phyloP scores from a whole-genome alignment of 805 yeast genomes.

The Lipomyces lipofer region DNA sequence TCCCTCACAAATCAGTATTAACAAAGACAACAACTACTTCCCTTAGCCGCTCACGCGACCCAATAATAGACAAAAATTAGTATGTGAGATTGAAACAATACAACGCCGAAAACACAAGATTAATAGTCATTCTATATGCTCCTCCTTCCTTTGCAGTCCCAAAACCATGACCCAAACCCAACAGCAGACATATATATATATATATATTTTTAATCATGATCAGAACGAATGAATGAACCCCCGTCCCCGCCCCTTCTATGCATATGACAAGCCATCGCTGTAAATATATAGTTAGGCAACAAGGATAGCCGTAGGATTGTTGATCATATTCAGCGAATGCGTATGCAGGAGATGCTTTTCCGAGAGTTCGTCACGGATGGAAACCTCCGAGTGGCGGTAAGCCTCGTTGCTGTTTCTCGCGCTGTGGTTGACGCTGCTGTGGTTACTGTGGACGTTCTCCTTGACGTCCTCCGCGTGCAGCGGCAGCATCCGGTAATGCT shows the following conservation, averaged over 20 bases:
- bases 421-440: background rate
- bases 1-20: no score
- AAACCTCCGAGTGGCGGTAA: constrained; percentile 10
- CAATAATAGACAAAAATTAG: no score
- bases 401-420: constrained; percentile 12
- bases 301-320: constrained; percentile 7
- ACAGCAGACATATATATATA: no score
- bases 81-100: no score
- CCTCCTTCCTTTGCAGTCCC: no score
- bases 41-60: no score
- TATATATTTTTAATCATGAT: no score
- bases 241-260: background rate
- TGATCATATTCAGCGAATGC: constrained; percentile 4
- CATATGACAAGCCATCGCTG: background rate
- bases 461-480: constrained; percentile 16
- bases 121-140: no score
- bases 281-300: constrained; percentile 13
- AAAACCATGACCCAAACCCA: no score
- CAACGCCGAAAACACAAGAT: no score
- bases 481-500: constrained; percentile 13
- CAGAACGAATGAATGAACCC: no score
- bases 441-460: constrained; percentile 5
- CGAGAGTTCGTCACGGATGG: constrained; percentile 3
- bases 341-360: constrained; percentile 10
- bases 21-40: no score